Base-by-base conservation (phyloP, 2,329 filamentous ascomycete genomes). In the Fusarium sp. region DNA sequence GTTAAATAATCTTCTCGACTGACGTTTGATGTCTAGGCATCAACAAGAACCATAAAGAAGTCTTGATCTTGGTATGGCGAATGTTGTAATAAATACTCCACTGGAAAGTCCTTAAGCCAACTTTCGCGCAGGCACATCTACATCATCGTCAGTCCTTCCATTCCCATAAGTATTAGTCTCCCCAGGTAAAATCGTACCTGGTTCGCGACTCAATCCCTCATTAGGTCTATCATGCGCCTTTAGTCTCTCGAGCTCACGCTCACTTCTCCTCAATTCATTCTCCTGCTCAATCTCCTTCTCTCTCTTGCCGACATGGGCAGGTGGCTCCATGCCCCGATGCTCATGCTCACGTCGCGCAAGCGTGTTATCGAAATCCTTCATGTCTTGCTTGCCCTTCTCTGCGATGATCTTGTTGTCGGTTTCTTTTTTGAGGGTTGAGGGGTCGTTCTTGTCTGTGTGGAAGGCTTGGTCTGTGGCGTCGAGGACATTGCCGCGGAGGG, bases 391-490 rank as follows among this genome's bases (percentile, higher is more conserved):
- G 7, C 73, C 73, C 42, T 73, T 73, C 0, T 75, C 70, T 0
- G 63, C 43, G 1, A 72, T 58, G 0, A n/a, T 15, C 12, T 45
- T 52, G 27, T 72, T 75, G 14, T 73, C 47, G 3, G 10, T 24
- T 5, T 62, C n/a, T 0, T 55, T 50, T 3, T 54, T 51, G 4
- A 56, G 11, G 2, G 62, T 55, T 4, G 55, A 25, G 1, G 73
- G 73, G 34, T 75, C 58, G 24, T 32, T 46, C 1, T 63, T 59
- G 34, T 75, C 38, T 15, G 43, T 65, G 6, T 74, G 65, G 20
- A 75, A 75, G 11, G 64, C 64, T 40, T 72, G 34, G 8, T 75
- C 73, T 14, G 73, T 69, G 29, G 66, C 70, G 1, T 74, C 61
- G 46, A 75, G 59, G 16, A 54, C 34, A 22, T 62, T 64, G 9